Conservation (phyloP, 805 yeast genomes). For the Candida sphagnicola region DNA sequence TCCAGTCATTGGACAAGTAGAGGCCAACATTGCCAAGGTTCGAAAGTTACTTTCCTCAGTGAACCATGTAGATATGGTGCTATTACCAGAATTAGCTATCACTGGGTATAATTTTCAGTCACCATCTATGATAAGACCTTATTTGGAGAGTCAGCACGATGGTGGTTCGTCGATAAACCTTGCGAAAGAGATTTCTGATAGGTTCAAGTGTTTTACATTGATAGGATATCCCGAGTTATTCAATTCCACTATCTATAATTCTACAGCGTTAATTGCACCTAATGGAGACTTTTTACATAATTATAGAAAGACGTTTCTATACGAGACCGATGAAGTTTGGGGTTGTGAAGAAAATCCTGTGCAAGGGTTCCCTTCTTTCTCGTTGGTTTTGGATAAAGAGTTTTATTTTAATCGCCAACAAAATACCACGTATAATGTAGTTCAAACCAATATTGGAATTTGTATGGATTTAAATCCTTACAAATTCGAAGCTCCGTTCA, state of each 20-base stretch:
- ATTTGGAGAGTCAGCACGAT: conserved; percentile 42
- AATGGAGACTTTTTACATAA: conserved; percentile 56
- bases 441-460: conserved; percentile 63
- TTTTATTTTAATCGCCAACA: conserved; percentile 12
- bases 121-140: conserved; percentile 50
- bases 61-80: conserved; percentile 55
- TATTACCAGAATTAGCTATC: conserved; percentile 80
- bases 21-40: conserved; percentile 50
- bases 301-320: conserved; percentile 74
- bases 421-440: neutral
- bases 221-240: conserved; percentile 77
- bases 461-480: conserved; percentile 95
- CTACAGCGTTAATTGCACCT: conserved; percentile 63
- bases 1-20: conserved; percentile 58
- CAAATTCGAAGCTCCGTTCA: conserved; percentile 76
- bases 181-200: conserved; percentile 51
- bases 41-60: conserved; percentile 26
- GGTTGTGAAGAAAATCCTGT: conserved; percentile 68
- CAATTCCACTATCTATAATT: conserved; percentile 50
- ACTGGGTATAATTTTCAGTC: conserved; percentile 74
- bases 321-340: conserved; percentile 77
- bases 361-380: conserved; percentile 50
- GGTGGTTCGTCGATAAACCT: conserved; percentile 49
- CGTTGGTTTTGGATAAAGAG: conserved; percentile 24
- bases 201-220: conserved; percentile 59